These are phyloP conservation scores for Lagerstroemia speciosa DNA, from an alignment of 345 rosid genomes.

Conservation along the genomic window DNA sequence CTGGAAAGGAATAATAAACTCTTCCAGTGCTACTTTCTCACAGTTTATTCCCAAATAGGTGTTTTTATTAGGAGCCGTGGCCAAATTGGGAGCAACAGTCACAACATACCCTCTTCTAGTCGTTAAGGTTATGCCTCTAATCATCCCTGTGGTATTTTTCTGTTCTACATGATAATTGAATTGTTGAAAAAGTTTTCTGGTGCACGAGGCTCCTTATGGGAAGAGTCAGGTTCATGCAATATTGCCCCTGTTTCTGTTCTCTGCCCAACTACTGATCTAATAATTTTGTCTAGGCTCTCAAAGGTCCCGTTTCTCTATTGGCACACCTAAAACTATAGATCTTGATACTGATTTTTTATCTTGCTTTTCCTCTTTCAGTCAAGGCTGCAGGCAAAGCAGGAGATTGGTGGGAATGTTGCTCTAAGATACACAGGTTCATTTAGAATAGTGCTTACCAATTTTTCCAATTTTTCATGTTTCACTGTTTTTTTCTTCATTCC, in stretches of 20 bases:
- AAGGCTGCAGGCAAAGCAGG: constrained; percentile 70
- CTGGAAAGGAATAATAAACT: background rate
- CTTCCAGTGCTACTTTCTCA: background rate
- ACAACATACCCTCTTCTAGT: constrained; percentile 58
- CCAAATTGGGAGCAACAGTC: constrained; percentile 65
- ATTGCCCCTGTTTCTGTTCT: background rate
- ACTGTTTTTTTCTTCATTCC: background rate
- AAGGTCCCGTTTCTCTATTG: background rate
- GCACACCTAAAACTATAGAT: background rate
- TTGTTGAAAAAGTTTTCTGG: background rate
- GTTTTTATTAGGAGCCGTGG: constrained; percentile 56
- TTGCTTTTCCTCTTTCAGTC: constrained; percentile 33
- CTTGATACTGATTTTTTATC: background rate
- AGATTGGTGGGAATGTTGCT: constrained; percentile 47
- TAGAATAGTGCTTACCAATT: background rate
- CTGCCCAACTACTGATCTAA: background rate
- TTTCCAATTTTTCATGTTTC: background rate
- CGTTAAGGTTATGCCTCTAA: constrained; percentile 45
- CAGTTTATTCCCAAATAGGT: constrained; percentile 25
- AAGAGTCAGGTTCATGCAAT: background rate
- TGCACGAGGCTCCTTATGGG: background rate
- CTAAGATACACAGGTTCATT: constrained; percentile 39
- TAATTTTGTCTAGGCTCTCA: background rate
- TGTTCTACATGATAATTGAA: background rate
- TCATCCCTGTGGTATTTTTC: background rate